These are phyloP conservation scores for Calamus simplicifolius DNA, from an alignment of 176 grass and related monocot species.

Conservation along the genomic window DNA sequence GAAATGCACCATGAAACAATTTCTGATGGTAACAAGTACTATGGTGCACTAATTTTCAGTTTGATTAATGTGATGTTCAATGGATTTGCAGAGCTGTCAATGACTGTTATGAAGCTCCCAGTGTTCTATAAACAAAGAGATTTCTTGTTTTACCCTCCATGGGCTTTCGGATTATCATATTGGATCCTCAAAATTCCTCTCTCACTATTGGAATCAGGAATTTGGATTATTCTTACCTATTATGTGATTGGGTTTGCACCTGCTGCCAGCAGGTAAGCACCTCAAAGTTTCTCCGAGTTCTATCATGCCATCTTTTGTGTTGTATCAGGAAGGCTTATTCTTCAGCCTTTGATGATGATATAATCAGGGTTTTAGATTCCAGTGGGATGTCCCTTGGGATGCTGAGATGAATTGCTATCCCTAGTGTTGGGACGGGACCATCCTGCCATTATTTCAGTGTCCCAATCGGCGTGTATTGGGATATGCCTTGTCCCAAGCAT, in stretches of 20 bases:
- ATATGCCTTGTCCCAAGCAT: too few relatives aligned
- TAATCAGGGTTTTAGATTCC: too few relatives aligned
- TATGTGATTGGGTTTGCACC: slow-evolving; percentile 48
- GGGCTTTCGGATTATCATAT: slow-evolving; percentile 49
- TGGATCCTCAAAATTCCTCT: slow-evolving; percentile 50
- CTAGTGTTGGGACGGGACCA: too few relatives aligned
- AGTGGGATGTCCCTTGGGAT: too few relatives aligned
- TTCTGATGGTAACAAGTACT: slow-evolving; percentile 36
- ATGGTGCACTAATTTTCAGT: slow-evolving; percentile 36
- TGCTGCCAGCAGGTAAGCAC: slow-evolving; percentile 21
- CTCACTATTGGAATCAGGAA: slow-evolving; percentile 36
- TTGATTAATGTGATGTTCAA: slow-evolving; percentile 51
- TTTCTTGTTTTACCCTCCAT: slow-evolving; percentile 55
- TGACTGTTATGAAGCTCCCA: slow-evolving; percentile 49
- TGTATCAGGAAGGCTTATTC: too few relatives aligned
- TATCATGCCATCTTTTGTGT: too few relatives aligned
- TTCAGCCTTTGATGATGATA: too few relatives aligned
- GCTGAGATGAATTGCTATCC: too few relatives aligned
- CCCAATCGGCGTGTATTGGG: too few relatives aligned
- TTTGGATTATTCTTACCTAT: slow-evolving; percentile 42
- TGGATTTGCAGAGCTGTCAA: slow-evolving; percentile 43
- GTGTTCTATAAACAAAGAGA: slow-evolving; percentile 79
- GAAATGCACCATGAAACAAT: slow-evolving; percentile 38
- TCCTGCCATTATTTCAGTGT: too few relatives aligned
- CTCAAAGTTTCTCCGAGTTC: background rate